A percentile compares a stretch with the other conserved stretches of the same genome.
Conservation (phyloP, 140 eudicot species). For the Erigeron philadelphicus region DNA sequence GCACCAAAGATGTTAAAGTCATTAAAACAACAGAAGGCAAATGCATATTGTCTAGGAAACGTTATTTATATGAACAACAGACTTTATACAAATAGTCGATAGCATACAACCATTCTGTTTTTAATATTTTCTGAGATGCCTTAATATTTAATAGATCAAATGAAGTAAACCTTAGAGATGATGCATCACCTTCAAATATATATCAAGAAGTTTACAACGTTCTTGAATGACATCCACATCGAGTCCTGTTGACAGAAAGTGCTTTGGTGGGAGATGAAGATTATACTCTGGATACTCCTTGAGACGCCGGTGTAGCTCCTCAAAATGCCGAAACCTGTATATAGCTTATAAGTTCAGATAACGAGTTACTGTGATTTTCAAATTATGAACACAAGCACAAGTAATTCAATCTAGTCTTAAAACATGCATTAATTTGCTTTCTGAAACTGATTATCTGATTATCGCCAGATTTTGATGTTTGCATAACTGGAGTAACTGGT, state of each 20-base stretch:
- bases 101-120: not conserved
- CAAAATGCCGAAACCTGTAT: slow-evolving; percentile 89
- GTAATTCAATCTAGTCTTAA: slow-evolving; percentile 7
- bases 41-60: slow-evolving; percentile 2
- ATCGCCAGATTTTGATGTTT: no score
- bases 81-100: no score
- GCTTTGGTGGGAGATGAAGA: slow-evolving; percentile 99
- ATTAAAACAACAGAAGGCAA: not conserved
- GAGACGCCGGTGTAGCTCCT: slow-evolving; percentile 89
- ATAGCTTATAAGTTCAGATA: slow-evolving; percentile 24
- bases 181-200: slow-evolving; percentile 70
- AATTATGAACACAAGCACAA: slow-evolving; percentile 9
- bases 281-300: slow-evolving; percentile 88
- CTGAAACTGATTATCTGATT: no score
- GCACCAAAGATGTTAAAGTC: not conserved
- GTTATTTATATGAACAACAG: not conserved
- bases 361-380: not conserved
- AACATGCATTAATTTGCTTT: no score
- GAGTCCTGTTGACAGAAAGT: slow-evolving; percentile 87
- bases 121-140: not conserved
- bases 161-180: slow-evolving; percentile 13
- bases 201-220: slow-evolving; percentile 82
- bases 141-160: slow-evolving; percentile 1
- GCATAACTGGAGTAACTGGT: no score
- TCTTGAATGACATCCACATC: slow-evolving; percentile 85